A percentile compares a stretch with the other conserved stretches of the same genome.
phyloP scores from a whole-genome alignment of 345 rosid species.

The Aquilaria malaccensis region DNA sequence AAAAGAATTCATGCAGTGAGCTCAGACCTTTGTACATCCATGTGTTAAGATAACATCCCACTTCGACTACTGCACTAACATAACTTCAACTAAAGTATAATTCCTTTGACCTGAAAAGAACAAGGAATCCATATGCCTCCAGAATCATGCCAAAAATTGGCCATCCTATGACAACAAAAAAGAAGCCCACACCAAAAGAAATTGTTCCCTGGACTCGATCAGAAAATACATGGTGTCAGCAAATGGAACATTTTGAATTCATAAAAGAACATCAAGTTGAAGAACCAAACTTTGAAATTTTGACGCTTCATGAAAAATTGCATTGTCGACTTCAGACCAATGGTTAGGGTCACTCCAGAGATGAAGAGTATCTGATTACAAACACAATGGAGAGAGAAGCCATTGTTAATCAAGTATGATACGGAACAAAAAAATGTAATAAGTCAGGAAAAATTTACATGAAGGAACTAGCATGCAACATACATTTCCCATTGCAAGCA shows the following conservation, averaged over 20 bases:
- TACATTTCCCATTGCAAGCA: constrained; percentile 98
- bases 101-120: constrained; percentile 69
- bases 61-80: too few relatives aligned
- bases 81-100: too few relatives aligned
- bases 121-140: constrained; percentile 82
- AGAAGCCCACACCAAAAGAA: constrained; percentile 88
- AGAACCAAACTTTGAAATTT: constrained; percentile 57
- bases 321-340: constrained; percentile 86
- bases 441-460: too few relatives aligned
- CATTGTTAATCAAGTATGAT: too few relatives aligned
- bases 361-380: constrained; percentile 68
- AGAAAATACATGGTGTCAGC: background rate
- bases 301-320: constrained; percentile 84
- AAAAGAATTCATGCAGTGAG: background rate
- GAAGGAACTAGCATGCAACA: constrained; percentile 7
- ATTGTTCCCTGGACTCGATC: constrained; percentile 65
- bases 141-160: constrained; percentile 85
- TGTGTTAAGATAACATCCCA: background rate
- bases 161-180: constrained; percentile 86
- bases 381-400: too few relatives aligned
- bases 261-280: too few relatives aligned
- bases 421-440: background rate
- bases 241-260: too few relatives aligned
- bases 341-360: constrained; percentile 90
- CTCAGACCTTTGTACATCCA: background rate